Conservation (phyloP, 1,284 basidiomycete species). For the Ustilago esculenta region DNA sequence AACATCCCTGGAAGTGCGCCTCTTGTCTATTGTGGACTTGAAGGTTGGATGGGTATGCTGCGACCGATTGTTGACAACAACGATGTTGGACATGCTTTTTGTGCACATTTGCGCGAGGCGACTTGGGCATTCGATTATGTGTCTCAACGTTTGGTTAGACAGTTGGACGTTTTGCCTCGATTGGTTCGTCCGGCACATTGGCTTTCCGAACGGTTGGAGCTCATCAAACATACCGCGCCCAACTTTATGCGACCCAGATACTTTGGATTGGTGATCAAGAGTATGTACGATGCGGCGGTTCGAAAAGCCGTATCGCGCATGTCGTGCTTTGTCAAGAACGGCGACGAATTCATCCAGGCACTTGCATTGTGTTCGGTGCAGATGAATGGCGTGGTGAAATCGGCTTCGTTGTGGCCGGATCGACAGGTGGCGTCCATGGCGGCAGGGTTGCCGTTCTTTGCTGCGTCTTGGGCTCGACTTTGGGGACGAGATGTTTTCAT, state of each 20-base stretch:
- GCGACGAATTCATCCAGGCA: conserved; percentile 58
- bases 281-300: conserved; percentile 54
- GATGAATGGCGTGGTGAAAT: conserved; percentile 62
- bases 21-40: conserved; percentile 60
- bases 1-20: conserved; percentile 39
- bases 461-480: conserved; percentile 58
- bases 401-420: conserved; percentile 59
- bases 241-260: conserved; percentile 64
- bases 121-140: conserved; percentile 62
- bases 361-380: conserved; percentile 60
- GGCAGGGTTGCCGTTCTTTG: conserved; percentile 62
- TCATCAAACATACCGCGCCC: conserved; percentile 51
- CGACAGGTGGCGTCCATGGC: conserved; percentile 61
- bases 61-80: conserved; percentile 50
- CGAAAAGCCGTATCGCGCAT: conserved; percentile 52
- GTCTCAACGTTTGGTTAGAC: conserved; percentile 74
- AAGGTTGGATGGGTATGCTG: conserved; percentile 59
- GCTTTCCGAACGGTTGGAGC: conserved; percentile 57
- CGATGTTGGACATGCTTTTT: conserved; percentile 61
- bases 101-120: conserved; percentile 57
- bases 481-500: conserved; percentile 65
- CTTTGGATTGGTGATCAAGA: conserved; percentile 59
- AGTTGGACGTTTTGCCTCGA: conserved; percentile 44
- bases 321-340: conserved; percentile 52
- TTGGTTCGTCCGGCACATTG: conserved; percentile 51